Percentiles rank a stretch among this genome's conserved stretches.
These are phyloP conservation scores for Cubamyces lactineus DNA, from an alignment of 768 basidiomycete genomes.

Conservation along the genomic window DNA sequence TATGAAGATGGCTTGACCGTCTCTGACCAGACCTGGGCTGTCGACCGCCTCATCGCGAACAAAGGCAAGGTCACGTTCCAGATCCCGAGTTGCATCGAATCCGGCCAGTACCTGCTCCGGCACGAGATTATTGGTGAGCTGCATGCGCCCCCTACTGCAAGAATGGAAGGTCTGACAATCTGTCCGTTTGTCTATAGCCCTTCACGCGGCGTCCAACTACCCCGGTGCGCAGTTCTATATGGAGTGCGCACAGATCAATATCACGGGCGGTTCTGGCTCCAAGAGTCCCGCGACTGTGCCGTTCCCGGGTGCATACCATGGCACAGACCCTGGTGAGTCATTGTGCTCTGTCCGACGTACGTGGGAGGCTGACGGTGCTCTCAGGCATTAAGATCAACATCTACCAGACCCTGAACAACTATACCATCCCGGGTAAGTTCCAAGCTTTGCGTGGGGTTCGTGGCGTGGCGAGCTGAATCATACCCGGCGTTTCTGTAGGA, in stretches of 20 bases:
- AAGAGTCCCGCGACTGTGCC: slow-evolving; percentile 36
- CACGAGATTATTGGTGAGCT: slow-evolving; percentile 52
- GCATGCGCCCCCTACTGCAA: neutral
- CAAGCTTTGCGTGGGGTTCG: neutral
- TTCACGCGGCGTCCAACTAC: slow-evolving; percentile 49
- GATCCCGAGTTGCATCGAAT: slow-evolving; percentile 48
- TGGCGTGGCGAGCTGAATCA: neutral
- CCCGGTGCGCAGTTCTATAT: slow-evolving; percentile 46
- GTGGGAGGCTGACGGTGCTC: slow-evolving; percentile 25
- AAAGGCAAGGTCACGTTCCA: slow-evolving; percentile 54
- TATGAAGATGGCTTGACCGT: slow-evolving; percentile 45
- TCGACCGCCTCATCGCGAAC: slow-evolving; percentile 48
- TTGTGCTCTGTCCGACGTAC: neutral
- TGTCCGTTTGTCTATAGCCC: slow-evolving; percentile 34
- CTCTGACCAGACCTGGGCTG: slow-evolving; percentile 45
- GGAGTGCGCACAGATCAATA: slow-evolving; percentile 36
- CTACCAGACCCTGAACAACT: slow-evolving; percentile 32
- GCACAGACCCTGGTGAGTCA: slow-evolving; percentile 27
- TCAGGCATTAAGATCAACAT: slow-evolving; percentile 39
- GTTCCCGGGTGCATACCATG: slow-evolving; percentile 41
- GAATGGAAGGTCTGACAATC: too few species aligned
- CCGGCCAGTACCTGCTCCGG: slow-evolving; percentile 54
- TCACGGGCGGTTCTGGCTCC: slow-evolving; percentile 36
- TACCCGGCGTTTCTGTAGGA: neutral
- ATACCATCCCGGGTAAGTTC: slow-evolving; percentile 35